Evolutionary conservation across 2,329 filamentous ascomycete species (phyloP), one percentile per base, ranked within the genome.

Genomic region (Fusarium sp.): DNA sequence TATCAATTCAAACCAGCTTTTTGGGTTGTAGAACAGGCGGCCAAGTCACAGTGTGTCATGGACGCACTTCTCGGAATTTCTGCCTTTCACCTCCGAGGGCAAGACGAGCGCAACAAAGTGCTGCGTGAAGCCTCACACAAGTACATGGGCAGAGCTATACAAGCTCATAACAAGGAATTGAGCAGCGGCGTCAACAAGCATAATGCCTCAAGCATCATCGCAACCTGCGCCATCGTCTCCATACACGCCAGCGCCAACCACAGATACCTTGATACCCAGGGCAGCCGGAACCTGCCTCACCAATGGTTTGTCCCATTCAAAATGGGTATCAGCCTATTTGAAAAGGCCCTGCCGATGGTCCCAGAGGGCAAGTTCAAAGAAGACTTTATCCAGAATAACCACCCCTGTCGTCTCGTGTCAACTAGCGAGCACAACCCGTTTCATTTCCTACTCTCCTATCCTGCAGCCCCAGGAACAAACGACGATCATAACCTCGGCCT

Each of bases 21-120:
- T 27, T 60, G 50, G 58, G 41, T 54, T 13, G 6, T 48, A 9
- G 41, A 54, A 15, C 39, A 47, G n/a, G 58, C 58, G 6, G 28
- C 41, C 15, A 5, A 27, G 15, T 48, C 48, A 3, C 48, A 41
- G 3, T 15, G 16, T 7, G 58, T 48, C 40, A 60, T 60, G 50
- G 58, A 54, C 34, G 50, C 50, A 2, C 50, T 60, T 6, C 50
- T 60, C 23, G 58, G 58, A 7, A 18, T 54, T 3, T 54, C 58
- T n/a, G 58, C 58, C 3, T 60, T 54, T 16, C 58, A 60, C 34
- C 31, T 60, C n/a, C 31, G 58, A 15, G 48, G 58, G 7, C 6
- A 41, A 10, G 16, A 12, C 34, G 37, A 28, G 16, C 30, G 15
- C 16, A 41, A 60, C 13, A 5, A 36, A 6, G 23, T n/a, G n/a